Evolutionary conservation across 2,329 filamentous ascomycete genomes (phyloP), one percentile per base, ranked within the genome.

Genomic region (Fusarium anthophilum): DNA sequence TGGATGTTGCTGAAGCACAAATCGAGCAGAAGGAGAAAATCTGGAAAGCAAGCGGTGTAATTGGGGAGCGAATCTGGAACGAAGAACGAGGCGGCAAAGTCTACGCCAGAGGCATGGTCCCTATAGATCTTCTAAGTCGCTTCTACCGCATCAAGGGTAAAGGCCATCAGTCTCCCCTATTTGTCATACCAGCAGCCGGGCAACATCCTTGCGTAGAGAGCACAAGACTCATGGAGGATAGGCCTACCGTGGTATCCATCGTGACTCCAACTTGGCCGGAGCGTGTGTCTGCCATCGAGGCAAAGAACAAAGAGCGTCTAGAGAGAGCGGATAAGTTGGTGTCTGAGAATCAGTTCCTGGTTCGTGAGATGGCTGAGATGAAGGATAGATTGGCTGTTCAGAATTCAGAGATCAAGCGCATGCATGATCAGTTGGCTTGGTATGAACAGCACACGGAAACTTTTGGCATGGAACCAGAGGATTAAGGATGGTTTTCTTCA

Each of bases 121-220:
- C 82, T 26, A 78, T 89, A 24, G 86, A 90, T 74, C 69, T 90
- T 17, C 77, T 72, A 38, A 88, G 88, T 30, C 82, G 89, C 7
- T 90, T 86, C 78, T 88, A 87, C 77, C 86, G 89, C 24, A 75
- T 90, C 30, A 84, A 85, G 30, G 83, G 83, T 24, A 82, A 82
- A 20, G 84, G 85, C 0, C 73, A 70, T 2, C 79, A 80, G 41
- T 82, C 83, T 6, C 86, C 88, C 54, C 80, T 91, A 66, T 90
- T 90, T 75, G 80, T 90, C 13, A 80, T 89, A 35, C 88, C 88
- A 2, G 88, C 85, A 7, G 84, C 84, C 65, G 81, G 83, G 18
- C 79, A 83, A 28, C 87, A 89, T 62, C 86, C 88, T 0, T 83
- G 79, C 26, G 82, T 84, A 12, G 77, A 79, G 65, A 79, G 84